Conservation (phyloP, 2,329 filamentous ascomycete species). For the Dothistroma pini region DNA sequence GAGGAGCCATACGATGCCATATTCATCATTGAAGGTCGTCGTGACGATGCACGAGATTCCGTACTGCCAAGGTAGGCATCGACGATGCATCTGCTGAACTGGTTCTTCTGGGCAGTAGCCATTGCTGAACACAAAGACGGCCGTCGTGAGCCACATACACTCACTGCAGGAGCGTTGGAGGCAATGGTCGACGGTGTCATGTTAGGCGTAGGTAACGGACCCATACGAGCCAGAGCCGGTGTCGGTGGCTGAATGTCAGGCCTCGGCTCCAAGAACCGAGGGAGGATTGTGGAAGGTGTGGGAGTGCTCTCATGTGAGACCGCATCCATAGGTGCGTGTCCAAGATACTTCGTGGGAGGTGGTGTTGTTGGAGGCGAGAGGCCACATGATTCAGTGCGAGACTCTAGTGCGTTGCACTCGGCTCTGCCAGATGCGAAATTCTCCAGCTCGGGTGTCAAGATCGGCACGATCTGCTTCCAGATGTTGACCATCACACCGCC, state of each 20-base stretch:
- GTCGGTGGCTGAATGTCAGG: constrained; percentile 49
- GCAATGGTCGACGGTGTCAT: constrained; percentile 56
- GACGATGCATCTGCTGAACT: constrained; percentile 53
- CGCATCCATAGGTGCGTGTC: constrained; percentile 20
- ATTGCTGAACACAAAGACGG: constrained; percentile 59
- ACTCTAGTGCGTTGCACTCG: not conserved
- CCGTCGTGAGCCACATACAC: constrained; percentile 50
- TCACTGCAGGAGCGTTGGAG: constrained; percentile 59
- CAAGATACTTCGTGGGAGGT: constrained; percentile 22
- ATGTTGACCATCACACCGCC: constrained; percentile 14
- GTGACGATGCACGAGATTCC: constrained; percentile 44
- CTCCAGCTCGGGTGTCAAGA: constrained; percentile 56
- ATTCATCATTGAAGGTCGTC: constrained; percentile 48
- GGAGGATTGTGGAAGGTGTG: constrained; percentile 39
- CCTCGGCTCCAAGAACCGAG: constrained; percentile 51
- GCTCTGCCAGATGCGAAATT: constrained; percentile 26
- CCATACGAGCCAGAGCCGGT: constrained; percentile 53
- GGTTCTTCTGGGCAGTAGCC: constrained; percentile 54
- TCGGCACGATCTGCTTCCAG: constrained; percentile 52
- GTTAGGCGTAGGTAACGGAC: constrained; percentile 58
- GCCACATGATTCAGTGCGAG: constrained; percentile 9
- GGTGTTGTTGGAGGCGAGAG: constrained; percentile 25
- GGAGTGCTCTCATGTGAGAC: constrained; percentile 43
- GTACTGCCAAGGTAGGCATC: constrained; percentile 44
- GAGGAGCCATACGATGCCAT: constrained; percentile 53